Conservation (phyloP, 805 yeast species). For the Yarrowia phangngaensis region DNA sequence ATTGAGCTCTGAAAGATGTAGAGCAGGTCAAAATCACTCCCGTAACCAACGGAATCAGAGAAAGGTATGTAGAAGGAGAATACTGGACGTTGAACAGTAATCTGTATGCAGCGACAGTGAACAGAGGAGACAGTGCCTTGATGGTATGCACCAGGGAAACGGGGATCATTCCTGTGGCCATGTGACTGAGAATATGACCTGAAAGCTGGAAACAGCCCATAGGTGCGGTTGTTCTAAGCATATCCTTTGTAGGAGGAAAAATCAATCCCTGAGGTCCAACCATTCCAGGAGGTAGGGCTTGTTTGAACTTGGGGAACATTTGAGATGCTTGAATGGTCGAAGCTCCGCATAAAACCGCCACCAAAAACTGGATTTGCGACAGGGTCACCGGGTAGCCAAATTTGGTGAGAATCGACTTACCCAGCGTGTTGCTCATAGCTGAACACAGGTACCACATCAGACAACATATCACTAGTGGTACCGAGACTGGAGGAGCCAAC, state of each 20-base stretch:
- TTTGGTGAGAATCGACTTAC: conserved; percentile 66
- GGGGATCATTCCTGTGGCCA: conserved; percentile 86
- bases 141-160: conserved; percentile 94
- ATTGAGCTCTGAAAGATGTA: conserved; percentile 45
- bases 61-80: conserved; percentile 62
- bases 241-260: conserved; percentile 34
- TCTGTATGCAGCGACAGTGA: conserved; percentile 78
- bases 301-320: conserved; percentile 35
- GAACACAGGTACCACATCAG: conserved; percentile 74
- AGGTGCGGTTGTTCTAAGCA: conserved; percentile 58
- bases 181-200: conserved; percentile 88
- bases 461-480: conserved; percentile 57
- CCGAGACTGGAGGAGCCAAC: conserved; percentile 44
- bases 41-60: conserved; percentile 69
- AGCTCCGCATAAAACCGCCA: conserved; percentile 63
- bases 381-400: conserved; percentile 83
- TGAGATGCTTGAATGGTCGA: conserved; percentile 44
- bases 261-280: conserved; percentile 34
- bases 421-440: conserved; percentile 74
- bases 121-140: conserved; percentile 84
- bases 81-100: conserved; percentile 56
- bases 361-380: conserved; percentile 79
- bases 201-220: conserved; percentile 92
- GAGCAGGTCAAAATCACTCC: conserved; percentile 74
- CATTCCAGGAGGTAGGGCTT: conserved; percentile 41